Percentiles rank a stretch among this genome's conserved stretches.
Conservation (phyloP, 371 early-diverging fungal species). For the Rhizopus stolonifer region DNA sequence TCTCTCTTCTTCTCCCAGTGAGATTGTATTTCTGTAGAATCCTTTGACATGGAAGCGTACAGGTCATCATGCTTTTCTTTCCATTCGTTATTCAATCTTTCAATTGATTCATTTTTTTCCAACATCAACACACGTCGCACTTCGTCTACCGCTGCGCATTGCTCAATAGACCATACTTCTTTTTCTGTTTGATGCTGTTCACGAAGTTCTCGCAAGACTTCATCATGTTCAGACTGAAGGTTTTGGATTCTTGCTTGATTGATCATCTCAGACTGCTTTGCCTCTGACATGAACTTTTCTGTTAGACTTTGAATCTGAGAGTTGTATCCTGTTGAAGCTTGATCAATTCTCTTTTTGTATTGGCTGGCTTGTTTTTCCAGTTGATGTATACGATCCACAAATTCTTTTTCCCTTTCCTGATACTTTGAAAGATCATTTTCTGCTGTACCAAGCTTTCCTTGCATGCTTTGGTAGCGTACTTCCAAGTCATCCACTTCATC, state of each 20-base stretch:
- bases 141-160: conserved; percentile 21
- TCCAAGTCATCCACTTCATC: background rate
- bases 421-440: conserved; percentile 1
- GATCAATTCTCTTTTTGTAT: conserved; percentile 15
- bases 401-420: background rate
- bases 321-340: conserved; percentile 7
- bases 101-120: conserved; percentile 20
- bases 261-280: conserved; percentile 24
- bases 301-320: conserved; percentile 15
- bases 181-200: conserved; percentile 32
- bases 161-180: conserved; percentile 30
- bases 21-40: conserved; percentile 29
- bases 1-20: conserved; percentile 38
- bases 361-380: conserved; percentile 2
- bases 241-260: conserved; percentile 31
- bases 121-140: conserved; percentile 6
- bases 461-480: background rate
- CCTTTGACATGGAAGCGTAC: conserved; percentile 36
- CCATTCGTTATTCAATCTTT: conserved; percentile 26
- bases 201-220: conserved; percentile 23
- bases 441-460: conserved; percentile 1
- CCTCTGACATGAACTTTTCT: conserved; percentile 29
- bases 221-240: conserved; percentile 28
- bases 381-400: background rate
- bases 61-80: conserved; percentile 32